Conservation (phyloP, 495 filamentous ascomycete species). For the Podospora fimiseda region DNA sequence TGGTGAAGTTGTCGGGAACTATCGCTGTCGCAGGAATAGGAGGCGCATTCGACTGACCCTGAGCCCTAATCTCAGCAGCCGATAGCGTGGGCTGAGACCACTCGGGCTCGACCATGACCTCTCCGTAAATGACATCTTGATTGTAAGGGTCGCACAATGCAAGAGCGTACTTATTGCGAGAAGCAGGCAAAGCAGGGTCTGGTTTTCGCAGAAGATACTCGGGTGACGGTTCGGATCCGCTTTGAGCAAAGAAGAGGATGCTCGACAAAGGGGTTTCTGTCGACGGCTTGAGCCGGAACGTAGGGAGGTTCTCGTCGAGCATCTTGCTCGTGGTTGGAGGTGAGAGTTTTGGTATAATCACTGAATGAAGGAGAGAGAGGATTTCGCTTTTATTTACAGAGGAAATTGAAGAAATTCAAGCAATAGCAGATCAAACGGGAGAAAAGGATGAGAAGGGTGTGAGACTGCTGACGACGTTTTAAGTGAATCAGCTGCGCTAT, state of each 20-base stretch:
- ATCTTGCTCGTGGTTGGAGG: constrained; percentile 41
- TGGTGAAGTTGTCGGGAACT: constrained; percentile 67
- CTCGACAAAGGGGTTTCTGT: constrained; percentile 41
- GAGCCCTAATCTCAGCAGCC: constrained; percentile 68
- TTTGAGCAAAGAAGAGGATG: constrained; percentile 67
- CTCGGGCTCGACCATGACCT: constrained; percentile 76
- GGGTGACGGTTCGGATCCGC: constrained; percentile 70
- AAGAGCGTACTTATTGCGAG: constrained; percentile 77
- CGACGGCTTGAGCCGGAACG: constrained; percentile 35
- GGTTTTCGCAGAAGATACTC: constrained; percentile 72
- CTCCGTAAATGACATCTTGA: constrained; percentile 75
- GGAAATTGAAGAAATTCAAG: no score
- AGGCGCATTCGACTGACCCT: constrained; percentile 50
- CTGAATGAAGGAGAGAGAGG: no score
- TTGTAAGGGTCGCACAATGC: constrained; percentile 80
- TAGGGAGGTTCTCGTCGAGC: constrained; percentile 94
- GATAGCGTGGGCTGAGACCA: constrained; percentile 78
- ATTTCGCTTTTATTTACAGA: no score
- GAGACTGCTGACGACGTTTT: background rate
- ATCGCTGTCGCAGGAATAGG: constrained; percentile 68
- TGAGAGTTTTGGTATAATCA: background rate
- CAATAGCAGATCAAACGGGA: background rate
- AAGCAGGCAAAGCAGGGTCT: constrained; percentile 59
- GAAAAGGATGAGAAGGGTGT: background rate
- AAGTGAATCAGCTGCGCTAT: background rate